Evolutionary conservation across 2,329 filamentous ascomycete genomes (phyloP), one percentile per base, ranked within the genome.

Genomic region (Cladophialophora exuberans): DNA sequence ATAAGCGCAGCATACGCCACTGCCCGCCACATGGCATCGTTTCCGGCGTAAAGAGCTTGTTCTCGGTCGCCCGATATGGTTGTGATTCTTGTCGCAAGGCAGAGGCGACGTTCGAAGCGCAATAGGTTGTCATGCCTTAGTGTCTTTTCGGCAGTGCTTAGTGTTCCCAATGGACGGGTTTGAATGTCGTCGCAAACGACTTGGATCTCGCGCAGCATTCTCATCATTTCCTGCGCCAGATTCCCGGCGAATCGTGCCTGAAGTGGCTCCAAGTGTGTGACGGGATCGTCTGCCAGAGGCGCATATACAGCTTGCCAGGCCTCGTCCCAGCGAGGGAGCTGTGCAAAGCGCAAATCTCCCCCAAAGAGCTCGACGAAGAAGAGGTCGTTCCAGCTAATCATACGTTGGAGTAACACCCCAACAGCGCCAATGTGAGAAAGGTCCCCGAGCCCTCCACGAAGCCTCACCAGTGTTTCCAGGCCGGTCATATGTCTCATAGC

Each of bases 361-460:
- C 51, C 51, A 26, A 47, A 54, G 13, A 54, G 51, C 28, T 54
- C 51, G 4, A 48, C 51, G 22, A 41, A 54, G 35, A 54, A 47
- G 6, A 54, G 33, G 23, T 47, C 43, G 17, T 46, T 54, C 43
- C 51, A 46, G 33, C 30, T 54, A n/a, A 54, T 54, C 23, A 54
- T 42, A 7, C 51, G 51, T 22, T 54, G 51, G 23, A 54, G 22
- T 11, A 54, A 43, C 7, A 47, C 20, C 2, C 51, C 51, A 3
- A 54, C 35, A 31, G 20, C 20, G 10, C 51, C 51, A 25, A 54
- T 33, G n/a, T 35, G 7, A 11, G 51, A 42, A 18, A 54, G 51
- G 25, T 13, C 18, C 6, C 31, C 33, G 31, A 54, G 42, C 2
- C 51, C 51, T 11, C 43, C 51, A 23, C 51, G 42, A 13, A 54